phyloP scores from a whole-genome alignment of 2,329 filamentous ascomycete genomes.

The Calonectria henricotiae region DNA sequence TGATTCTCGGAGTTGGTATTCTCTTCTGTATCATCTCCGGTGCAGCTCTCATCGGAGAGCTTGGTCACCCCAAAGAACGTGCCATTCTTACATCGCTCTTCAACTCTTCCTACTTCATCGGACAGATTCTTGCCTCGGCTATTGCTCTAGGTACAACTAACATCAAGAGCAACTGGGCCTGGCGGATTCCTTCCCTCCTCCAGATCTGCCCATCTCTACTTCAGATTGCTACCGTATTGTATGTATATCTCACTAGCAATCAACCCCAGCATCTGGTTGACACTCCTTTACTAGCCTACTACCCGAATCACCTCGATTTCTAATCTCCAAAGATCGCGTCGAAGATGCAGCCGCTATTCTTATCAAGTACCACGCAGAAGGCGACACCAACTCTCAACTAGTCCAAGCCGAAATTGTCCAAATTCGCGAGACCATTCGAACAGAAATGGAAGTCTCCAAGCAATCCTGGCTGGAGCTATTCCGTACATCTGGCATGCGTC shows the following conservation, averaged over 20 bases:
- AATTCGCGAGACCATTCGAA: conserved; percentile 42
- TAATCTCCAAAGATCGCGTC: conserved; percentile 45
- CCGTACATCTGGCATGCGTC: conserved; percentile 50
- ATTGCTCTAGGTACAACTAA: conserved; percentile 60
- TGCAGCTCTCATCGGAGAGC: conserved; percentile 73
- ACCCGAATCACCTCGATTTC: conserved; percentile 46
- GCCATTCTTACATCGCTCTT: conserved; percentile 62
- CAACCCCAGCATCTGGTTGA: not conserved
- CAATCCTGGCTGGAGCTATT: conserved; percentile 47
- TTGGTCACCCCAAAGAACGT: conserved; percentile 75
- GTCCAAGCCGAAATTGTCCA: conserved; percentile 43
- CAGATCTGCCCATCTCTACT: conserved; percentile 56
- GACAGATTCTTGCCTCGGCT: conserved; percentile 34
- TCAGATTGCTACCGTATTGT: conserved; percentile 28
- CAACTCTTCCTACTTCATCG: conserved; percentile 69
- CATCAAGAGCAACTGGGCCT: conserved; percentile 61
- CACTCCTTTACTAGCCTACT: conserved; percentile 11
- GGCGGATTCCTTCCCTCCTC: conserved; percentile 66
- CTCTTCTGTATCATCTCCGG: conserved; percentile 74
- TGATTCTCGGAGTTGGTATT: conserved; percentile 76
- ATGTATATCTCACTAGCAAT: not conserved
- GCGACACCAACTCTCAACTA: conserved; percentile 31
- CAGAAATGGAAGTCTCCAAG: conserved; percentile 42
- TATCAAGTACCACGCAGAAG: conserved; percentile 44
- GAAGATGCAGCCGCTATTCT: conserved; percentile 44